phyloP scores from a whole-genome alignment of 1,284 basidiomycete genomes.

The Moesziomyces globuligerus region DNA sequence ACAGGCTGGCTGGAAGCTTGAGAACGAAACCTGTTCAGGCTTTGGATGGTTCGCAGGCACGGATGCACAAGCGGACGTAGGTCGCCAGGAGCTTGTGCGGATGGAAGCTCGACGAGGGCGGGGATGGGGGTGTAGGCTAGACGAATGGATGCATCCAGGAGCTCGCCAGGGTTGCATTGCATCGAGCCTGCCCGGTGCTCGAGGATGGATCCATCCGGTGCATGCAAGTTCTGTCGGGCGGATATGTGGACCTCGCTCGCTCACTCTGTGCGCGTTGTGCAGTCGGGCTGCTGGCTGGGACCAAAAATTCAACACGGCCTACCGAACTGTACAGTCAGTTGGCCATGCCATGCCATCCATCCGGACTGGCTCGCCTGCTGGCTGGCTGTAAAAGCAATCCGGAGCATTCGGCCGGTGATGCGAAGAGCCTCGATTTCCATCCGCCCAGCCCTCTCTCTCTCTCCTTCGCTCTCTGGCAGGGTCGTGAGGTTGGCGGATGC shows the following conservation, averaged over 20 bases:
- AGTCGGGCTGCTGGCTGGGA: neutral
- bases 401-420: slow-evolving; percentile 6
- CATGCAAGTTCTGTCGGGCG: slow-evolving; percentile 13
- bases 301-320: neutral
- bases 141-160: slow-evolving; percentile 3
- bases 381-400: slow-evolving; percentile 1
- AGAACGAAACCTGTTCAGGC: neutral
- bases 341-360: no score
- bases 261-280: no score
- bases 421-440: neutral
- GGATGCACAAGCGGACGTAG: slow-evolving; percentile 1
- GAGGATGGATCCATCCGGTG: slow-evolving; percentile 19
- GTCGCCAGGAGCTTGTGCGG: neutral
- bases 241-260: slow-evolving; percentile 4
- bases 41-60: neutral
- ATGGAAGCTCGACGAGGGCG: slow-evolving; percentile 5
- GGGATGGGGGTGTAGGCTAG: neutral
- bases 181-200: neutral
- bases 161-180: neutral
- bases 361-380: neutral
- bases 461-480: neutral
- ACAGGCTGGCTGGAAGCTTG: neutral
- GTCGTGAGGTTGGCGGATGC: slow-evolving; percentile 1
- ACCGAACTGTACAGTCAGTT: neutral
- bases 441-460: neutral